These are phyloP conservation scores for Tephrocybe sp. DNA, from an alignment of 768 basidiomycete genomes.

Conservation along the genomic window DNA sequence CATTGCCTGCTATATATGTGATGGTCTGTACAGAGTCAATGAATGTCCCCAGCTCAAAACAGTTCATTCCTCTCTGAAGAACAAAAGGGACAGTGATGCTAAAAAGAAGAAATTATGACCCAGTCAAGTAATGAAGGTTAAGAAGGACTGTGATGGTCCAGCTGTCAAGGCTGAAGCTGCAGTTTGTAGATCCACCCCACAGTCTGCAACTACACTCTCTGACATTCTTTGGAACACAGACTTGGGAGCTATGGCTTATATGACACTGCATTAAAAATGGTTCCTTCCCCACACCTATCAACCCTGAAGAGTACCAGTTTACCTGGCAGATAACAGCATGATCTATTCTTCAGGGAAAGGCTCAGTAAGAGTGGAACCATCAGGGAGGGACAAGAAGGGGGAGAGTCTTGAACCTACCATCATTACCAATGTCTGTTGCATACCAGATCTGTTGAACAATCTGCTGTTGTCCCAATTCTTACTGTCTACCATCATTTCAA, in stretches of 20 bases:
- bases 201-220: background rate
- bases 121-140: too few relatives aligned
- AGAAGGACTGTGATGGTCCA: too few relatives aligned
- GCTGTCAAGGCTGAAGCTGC: background rate
- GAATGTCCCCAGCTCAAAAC: background rate
- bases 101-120: background rate
- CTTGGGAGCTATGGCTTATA: conserved; percentile 8
- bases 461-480: background rate
- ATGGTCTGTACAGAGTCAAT: background rate
- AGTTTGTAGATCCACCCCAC: background rate
- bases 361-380: conserved; percentile 7
- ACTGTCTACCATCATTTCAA: background rate
- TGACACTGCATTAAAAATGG: conserved; percentile 1
- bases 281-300: background rate
- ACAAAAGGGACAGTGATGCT: background rate
- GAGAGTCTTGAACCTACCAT: background rate
- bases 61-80: background rate
- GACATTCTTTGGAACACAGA: conserved; percentile 5
- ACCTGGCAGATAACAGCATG: background rate
- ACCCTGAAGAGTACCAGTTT: background rate
- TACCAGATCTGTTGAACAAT: conserved; percentile 1
- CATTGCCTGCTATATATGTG: conserved; percentile 2
- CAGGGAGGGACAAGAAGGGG: background rate
- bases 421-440: background rate
- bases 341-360: conserved; percentile 5